A percentile compares a stretch with the other conserved stretches of the same genome.
Evolutionary conservation across 192 early-diverging fungal species (phyloP).

Genomic region (Diversispora epigaea): DNA sequence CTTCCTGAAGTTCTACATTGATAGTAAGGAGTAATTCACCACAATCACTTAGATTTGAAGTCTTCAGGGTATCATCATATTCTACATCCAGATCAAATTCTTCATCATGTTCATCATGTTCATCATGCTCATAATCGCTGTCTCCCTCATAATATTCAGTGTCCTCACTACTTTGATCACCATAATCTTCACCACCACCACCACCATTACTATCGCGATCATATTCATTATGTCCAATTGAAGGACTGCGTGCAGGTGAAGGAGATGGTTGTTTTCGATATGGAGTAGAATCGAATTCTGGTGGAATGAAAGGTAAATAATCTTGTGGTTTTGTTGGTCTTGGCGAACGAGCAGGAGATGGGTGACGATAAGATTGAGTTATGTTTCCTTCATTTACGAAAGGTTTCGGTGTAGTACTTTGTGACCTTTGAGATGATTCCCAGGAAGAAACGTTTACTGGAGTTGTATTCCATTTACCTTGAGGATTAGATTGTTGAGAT

Average conservation of each 20-base stretch:
- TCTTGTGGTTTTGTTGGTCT: conserved; percentile 2
- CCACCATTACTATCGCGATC: not conserved
- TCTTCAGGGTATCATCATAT: not conserved
- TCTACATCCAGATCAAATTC: not conserved
- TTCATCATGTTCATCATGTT: not conserved
- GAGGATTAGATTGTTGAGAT: not conserved
- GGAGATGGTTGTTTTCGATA: conserved; percentile 12
- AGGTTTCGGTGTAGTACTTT: not conserved
- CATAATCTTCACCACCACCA: not conserved
- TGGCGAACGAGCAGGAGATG: conserved; percentile 1
- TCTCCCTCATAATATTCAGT: not conserved
- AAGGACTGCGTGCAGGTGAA: not conserved
- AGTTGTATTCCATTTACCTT: not conserved
- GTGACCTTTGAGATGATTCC: not conserved
- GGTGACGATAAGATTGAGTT: not conserved
- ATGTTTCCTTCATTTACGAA: not conserved
- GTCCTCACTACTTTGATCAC: not conserved
- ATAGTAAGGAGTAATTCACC: conserved; percentile 17
- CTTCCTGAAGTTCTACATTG: conserved; percentile 23
- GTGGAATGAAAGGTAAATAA: not conserved
- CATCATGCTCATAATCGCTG: not conserved
- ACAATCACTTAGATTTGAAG: not conserved
- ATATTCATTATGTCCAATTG: not conserved
- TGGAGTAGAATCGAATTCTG: conserved; percentile 16
- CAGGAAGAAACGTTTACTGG: not conserved